Evolutionary conservation across 805 yeast genomes (phyloP), one percentile per base, ranked within the genome.

Genomic region (Saccharomyces jurei): DNA sequence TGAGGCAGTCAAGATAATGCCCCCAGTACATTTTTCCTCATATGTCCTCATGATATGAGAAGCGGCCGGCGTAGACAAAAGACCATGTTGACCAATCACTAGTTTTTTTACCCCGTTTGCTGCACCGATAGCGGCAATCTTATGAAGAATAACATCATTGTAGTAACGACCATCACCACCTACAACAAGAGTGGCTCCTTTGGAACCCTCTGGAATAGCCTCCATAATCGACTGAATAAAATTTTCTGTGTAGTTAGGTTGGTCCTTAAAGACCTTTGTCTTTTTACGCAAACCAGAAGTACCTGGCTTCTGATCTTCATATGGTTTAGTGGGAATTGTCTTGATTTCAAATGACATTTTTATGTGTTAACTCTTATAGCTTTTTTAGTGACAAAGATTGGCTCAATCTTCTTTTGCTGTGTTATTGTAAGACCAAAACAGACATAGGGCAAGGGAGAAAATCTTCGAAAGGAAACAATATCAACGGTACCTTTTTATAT

Each of bases 161-260:
- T 89, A 94, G 77, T 77, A 92, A 63, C 99, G 83, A 48, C 99
- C 99, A 71, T 92, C 99, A 57, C 99, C 99, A 55, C 99, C 99
- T 59, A 92, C 84, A 2, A 91, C 97, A 56, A 92, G 75, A 2
- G 87, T 83, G 3, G 97, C 77, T 56, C 75, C 86, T 54, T 80
- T 54, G 6, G 84, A 74, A 29, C 97, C 98, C 71, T 92, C 96
- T n/a, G 98, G 98, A 62, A 92, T 92, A 36, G 97, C 82, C 53
- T 81, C 81, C 54, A 92, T 71, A 56, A 89, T 80, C 10, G 97
- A 81, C 71, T 92, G 99, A 61, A 94, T 80, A 74, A 92, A 92
- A 77, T 94, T 92, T 71, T 92, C 98, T 1, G 96, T 86, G 75
- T 92, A 92, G 69, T 89, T 75, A 9, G 77, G 74, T 64, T 83